Evolutionary conservation across 2,329 filamentous ascomycete genomes (phyloP).

Genomic region (Gaeumannomyces tritici): DNA sequence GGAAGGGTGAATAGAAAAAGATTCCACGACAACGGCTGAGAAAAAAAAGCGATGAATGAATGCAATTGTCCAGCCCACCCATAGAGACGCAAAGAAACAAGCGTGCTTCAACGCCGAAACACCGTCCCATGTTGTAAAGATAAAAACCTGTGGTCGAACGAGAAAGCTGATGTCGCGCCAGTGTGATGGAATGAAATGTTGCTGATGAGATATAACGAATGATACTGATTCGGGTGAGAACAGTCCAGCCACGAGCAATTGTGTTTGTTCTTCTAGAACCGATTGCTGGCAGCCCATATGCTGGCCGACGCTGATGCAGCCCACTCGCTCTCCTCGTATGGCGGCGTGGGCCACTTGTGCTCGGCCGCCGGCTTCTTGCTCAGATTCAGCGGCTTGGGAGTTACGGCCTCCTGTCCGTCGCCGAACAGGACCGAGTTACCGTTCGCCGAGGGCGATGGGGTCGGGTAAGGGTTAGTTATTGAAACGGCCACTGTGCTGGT

Average conservation of each 20-base stretch:
- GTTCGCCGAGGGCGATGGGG: slow-evolving; percentile 70
- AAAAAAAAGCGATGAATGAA: not conserved
- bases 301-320: slow-evolving; percentile 72
- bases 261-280: slow-evolving; percentile 34
- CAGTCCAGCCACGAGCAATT: slow-evolving; percentile 8
- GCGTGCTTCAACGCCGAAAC: slow-evolving; percentile 4
- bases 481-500: slow-evolving; percentile 51
- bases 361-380: slow-evolving; percentile 41
- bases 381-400: slow-evolving; percentile 64
- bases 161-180: not conserved
- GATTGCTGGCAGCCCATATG: slow-evolving; percentile 64
- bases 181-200: not conserved
- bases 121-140: slow-evolving; percentile 5
- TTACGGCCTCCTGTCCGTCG: slow-evolving; percentile 49
- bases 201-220: not conserved
- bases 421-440: slow-evolving; percentile 68
- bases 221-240: slow-evolving; percentile 3
- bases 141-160: slow-evolving; percentile 1
- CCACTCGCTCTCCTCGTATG: slow-evolving; percentile 92
- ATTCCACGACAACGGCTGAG: not conserved
- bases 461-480: slow-evolving; percentile 47
- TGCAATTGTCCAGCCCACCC: not conserved
- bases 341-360: slow-evolving; percentile 87
- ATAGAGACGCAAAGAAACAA: slow-evolving; percentile 5
- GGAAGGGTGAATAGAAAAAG: not conserved